Evolutionary conservation across 2,329 filamentous ascomycete genomes (phyloP), one percentile per base, ranked within the genome.

Genomic region (Fusarium sp.): DNA sequence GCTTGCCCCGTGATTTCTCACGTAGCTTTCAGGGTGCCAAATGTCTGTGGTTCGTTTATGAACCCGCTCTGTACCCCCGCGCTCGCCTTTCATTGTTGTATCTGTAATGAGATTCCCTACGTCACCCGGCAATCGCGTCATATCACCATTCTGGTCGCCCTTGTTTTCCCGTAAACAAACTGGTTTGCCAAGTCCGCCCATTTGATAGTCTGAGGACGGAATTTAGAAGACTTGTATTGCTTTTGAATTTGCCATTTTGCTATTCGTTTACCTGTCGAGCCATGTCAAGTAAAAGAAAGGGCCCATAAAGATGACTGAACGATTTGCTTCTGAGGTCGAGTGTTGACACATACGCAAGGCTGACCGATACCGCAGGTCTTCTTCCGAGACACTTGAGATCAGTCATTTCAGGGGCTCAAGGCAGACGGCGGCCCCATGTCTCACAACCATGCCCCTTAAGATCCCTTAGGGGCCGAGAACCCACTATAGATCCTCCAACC

Each of bases 361-460:
- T 73, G 70, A 68, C 44, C 33, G 58, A 56, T 62, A 68, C 41
- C 28, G 38, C 45, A 55, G 56, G 30, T 58, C 44, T 22, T 42
- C 44, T 72, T 51, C 71, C 68, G 71, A 74, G 71, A 72, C 67
- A 73, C 45, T 56, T 56, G 22, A 65, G 51, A 45, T 72, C 59
- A 57, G 42, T 73, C 18, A 36, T 45, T 64, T 53, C 65, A 69
- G 58, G 69, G 71, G 51, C 63, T 67, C 56, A 50, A 48, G 51
- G 57, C 57, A 64, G 33, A 72, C 36, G 60, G 26, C 72, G 42
- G 60, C 72, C 75, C 75, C 75, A 77, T 78, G 75, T 77, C 75
- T 76, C 74, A 77, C 54, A 75, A 69, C 57, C 61, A 73, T 59
- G 60, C 62, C 65, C 75, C 57, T 77, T 75, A 55, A 75, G 75